Percentiles rank a stretch among this genome's conserved stretches.
Evolutionary conservation across 805 yeast genomes (phyloP).

Genomic region (Debaryomyces maramus): DNA sequence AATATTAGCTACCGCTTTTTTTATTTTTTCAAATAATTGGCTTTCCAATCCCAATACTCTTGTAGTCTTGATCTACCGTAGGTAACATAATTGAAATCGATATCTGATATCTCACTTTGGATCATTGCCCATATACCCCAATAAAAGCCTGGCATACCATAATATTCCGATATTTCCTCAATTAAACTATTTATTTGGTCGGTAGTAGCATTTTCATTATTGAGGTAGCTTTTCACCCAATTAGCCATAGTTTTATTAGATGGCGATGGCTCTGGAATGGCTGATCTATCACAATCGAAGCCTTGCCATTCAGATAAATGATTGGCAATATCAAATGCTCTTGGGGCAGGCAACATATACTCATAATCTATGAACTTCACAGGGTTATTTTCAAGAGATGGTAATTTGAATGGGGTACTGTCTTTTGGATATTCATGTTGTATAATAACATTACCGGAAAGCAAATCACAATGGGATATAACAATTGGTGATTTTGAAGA

Average conservation of each 20-base stretch:
- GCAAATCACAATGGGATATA: constrained; percentile 68
- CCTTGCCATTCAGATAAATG: constrained; percentile 85
- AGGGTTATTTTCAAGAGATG: constrained; percentile 32
- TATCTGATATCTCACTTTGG: constrained; percentile 64
- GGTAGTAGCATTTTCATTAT: constrained; percentile 24
- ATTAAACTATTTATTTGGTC: constrained; percentile 46
- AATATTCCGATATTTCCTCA: constrained; percentile 57
- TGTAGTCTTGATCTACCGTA: constrained; percentile 60
- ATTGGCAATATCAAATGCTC: constrained; percentile 74
- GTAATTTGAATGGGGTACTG: constrained; percentile 13
- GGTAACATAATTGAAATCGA: constrained; percentile 67
- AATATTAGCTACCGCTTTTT: too few species aligned
- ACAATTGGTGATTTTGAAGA: constrained; percentile 52
- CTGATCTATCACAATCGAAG: constrained; percentile 62
- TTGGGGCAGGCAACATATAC: constrained; percentile 68
- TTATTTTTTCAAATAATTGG: constrained; percentile 9
- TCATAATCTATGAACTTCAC: constrained; percentile 70
- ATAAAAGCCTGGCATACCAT: constrained; percentile 80
- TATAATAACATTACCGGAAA: constrained; percentile 71
- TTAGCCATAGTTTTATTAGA: constrained; percentile 45
- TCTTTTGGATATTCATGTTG: constrained; percentile 35
- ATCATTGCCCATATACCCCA: constrained; percentile 87
- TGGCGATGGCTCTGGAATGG: constrained; percentile 54
- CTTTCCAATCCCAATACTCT: constrained; percentile 74
- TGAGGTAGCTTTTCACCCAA: constrained; percentile 63